Evolutionary conservation across 306 rosid genomes (phyloP), one percentile per base, ranked within the genome.

Genomic region (Nissolia schottii): DNA sequence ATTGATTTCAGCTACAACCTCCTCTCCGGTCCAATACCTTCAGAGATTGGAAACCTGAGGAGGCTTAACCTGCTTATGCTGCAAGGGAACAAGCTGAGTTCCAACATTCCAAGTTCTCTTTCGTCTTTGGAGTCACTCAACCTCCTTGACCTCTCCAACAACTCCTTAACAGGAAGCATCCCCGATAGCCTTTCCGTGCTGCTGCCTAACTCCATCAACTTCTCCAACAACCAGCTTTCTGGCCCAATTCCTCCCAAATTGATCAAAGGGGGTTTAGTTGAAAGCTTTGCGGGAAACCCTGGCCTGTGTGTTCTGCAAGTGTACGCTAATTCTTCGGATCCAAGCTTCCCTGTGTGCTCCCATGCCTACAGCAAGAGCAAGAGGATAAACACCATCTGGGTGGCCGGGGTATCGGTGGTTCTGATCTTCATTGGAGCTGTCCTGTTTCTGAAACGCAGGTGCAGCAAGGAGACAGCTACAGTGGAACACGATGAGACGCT

Each of bases 101-200:
- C 93, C 24, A 79, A 93, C 4, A 95, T 95, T 29, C 99, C 99
- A 0, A 70, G 60, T 57, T 86, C 97, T 7, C 85, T 95, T 20
- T 88, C 96, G 41, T 77, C 66, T 3, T 82, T 91, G 7, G 81
- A 62, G 65, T 89, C 89, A 32, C 89, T 95, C 70, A 95, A 95
- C 73, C 96, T 95, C 78, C 99, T 95, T 58, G 99, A 95, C 67
- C 91, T 92, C 65, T 95, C 99, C 35, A 84, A 84, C 65, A 95
- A 95, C 72, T 88, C 70, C 2, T 70, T 95, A 71, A 87, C 96
- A 0, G 99, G 99, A 4, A 82, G 67, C 6, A 95, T 95, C 79
- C 99, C 97, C 23, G 99, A 89, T 24, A 91, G 92, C 38, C 90
- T 95, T 60, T 75, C 85, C 7, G 81, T 81, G 6, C 62, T 95